These are phyloP conservation scores for Lasiosphaeris hirsuta DNA, from an alignment of 495 filamentous ascomycete species.

Conservation along the genomic window DNA sequence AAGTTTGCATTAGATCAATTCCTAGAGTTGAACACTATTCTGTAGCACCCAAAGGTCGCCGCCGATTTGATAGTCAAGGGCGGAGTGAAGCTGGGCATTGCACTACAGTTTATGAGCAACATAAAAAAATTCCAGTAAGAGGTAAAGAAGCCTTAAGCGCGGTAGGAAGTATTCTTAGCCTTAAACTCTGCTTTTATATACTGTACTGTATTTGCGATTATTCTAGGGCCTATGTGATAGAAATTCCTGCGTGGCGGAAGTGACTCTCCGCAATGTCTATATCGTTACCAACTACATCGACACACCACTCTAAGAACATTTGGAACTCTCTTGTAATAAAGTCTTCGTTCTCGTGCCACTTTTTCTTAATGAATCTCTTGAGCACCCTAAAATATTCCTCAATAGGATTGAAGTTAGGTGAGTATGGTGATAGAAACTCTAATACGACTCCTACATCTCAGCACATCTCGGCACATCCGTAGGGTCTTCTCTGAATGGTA, in stretches of 20 bases:
- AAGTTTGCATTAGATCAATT: constrained; percentile 5
- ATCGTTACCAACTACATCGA: background rate
- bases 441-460: background rate
- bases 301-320: background rate
- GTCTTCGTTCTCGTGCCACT: background rate
- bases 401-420: background rate
- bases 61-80: no score
- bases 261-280: background rate
- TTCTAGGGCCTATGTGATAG: background rate
- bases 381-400: constrained; percentile 3
- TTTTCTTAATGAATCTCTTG: constrained; percentile 1
- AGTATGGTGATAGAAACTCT: background rate
- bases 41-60: background rate
- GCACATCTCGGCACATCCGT: background rate
- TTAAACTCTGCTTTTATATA: no score
- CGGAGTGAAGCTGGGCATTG: no score
- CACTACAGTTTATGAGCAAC: no score
- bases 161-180: no score
- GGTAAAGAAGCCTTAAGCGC: no score
- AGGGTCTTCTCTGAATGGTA: background rate
- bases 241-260: background rate
- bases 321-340: constrained; percentile 4
- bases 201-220: no score
- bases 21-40: constrained; percentile 12
- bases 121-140: no score